Conservation (phyloP, 2,329 filamentous ascomycete species). For the Aureobasidium sp. region DNA sequence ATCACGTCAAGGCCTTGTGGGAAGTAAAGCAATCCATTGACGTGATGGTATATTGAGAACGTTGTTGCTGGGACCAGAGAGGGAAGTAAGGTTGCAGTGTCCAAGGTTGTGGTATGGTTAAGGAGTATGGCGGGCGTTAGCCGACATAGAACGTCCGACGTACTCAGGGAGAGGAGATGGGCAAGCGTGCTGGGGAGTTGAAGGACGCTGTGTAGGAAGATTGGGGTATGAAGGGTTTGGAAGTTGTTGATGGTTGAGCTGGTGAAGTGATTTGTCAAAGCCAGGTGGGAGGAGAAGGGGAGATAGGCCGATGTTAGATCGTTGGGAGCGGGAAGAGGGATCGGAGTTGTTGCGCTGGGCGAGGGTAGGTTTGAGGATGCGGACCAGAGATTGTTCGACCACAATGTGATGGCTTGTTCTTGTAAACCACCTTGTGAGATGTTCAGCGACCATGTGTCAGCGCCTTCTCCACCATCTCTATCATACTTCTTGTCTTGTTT, state of each 20-base stretch:
- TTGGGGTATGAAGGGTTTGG: neutral
- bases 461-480: neutral
- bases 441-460: neutral
- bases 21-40: neutral
- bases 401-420: neutral
- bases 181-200: neutral
- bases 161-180: neutral
- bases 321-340: neutral
- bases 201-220: neutral
- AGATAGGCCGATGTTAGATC: neutral
- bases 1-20: neutral
- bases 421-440: neutral
- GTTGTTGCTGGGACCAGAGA: neutral
- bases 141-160: neutral
- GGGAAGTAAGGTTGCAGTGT: neutral
- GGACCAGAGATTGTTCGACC: neutral
- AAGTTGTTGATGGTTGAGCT: neutral
- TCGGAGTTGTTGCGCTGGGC: neutral
- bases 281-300: constrained; percentile 1
- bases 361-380: neutral
- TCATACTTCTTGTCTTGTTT: neutral
- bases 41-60: neutral
- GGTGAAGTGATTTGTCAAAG: neutral
- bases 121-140: neutral
- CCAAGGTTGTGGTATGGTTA: neutral